Evolutionary conservation across 2,329 filamentous ascomycete genomes (phyloP).

Genomic region (Tolypocladium tropicale): DNA sequence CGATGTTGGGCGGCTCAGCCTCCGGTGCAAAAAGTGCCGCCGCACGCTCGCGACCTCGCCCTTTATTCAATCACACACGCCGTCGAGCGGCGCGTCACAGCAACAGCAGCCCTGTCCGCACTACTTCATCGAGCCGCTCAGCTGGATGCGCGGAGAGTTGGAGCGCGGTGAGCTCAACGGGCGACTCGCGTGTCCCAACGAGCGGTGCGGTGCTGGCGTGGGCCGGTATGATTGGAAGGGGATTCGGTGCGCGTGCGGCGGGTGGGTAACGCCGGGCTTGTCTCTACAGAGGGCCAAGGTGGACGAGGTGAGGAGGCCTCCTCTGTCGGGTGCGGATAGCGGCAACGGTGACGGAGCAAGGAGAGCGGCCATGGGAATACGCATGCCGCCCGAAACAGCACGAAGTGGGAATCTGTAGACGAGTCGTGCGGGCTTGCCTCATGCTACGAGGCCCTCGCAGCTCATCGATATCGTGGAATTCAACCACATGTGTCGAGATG

Average conservation of each 20-base stretch:
- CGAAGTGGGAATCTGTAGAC: conserved; percentile 1
- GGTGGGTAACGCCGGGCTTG: conserved; percentile 87
- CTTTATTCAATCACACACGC: conserved; percentile 57
- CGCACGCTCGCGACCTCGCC: conserved; percentile 43
- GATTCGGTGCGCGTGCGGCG: conserved; percentile 80
- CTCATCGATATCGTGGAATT: not conserved
- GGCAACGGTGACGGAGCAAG: conserved; percentile 8
- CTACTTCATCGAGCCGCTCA: conserved; percentile 82
- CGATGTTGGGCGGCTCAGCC: conserved; percentile 15
- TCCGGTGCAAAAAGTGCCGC: conserved; percentile 89
- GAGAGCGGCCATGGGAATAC: conserved; percentile 32
- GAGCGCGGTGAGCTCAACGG: conserved; percentile 76
- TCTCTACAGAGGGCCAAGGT: conserved; percentile 74
- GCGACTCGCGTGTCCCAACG: conserved; percentile 70
- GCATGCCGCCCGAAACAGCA: conserved; percentile 40
- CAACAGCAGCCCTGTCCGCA: conserved; percentile 53
- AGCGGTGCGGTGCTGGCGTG: conserved; percentile 69
- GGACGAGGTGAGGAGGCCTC: conserved; percentile 46
- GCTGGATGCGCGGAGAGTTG: conserved; percentile 85
- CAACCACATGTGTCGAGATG: not conserved
- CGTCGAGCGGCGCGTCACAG: conserved; percentile 4
- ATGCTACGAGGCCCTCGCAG: not conserved
- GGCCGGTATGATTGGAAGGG: conserved; percentile 97
- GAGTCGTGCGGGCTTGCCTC: not conserved
- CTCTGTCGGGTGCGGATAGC: conserved; percentile 8